These are phyloP conservation scores for Volvariella surrecta DNA, from an alignment of 1,284 basidiomycete species.

Conservation along the genomic window DNA sequence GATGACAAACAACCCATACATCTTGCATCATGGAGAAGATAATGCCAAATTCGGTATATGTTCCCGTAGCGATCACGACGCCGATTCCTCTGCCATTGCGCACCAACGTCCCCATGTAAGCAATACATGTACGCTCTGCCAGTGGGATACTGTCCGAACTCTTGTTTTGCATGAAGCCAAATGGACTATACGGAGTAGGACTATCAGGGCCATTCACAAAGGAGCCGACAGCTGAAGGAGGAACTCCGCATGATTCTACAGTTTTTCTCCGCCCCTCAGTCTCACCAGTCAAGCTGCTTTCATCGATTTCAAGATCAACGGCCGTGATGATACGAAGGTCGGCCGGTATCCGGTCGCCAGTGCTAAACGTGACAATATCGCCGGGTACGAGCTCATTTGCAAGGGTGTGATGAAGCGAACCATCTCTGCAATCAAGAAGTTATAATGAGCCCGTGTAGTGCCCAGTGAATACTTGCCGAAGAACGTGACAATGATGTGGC, in stretches of 20 bases:
- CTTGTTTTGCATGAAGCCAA: too few species aligned
- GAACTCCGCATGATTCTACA: constrained; percentile 36
- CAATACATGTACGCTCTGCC: constrained; percentile 85
- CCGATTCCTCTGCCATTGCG: constrained; percentile 86
- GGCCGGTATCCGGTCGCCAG: constrained; percentile 91
- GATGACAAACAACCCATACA: constrained; percentile 35
- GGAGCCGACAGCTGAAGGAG: constrained; percentile 16
- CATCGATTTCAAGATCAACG: constrained; percentile 88
- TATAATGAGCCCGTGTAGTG: constrained; percentile 6
- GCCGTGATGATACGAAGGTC: constrained; percentile 80
- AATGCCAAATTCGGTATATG: constrained; percentile 89
- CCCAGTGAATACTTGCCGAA: constrained; percentile 44
- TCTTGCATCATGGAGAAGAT: constrained; percentile 99
- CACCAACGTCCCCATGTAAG: constrained; percentile 97
- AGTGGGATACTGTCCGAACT: constrained; percentile 55
- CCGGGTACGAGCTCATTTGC: constrained; percentile 95
- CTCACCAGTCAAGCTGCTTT: constrained; percentile 93
- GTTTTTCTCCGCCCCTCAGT: constrained; percentile 76
- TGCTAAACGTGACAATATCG: constrained; percentile 85
- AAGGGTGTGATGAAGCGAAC: constrained; percentile 68
- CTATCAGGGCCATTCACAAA: constrained; percentile 9
- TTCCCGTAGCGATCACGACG: constrained; percentile 86
- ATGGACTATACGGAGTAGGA: too few species aligned
- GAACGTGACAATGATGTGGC: constrained; percentile 90
- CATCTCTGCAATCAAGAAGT: constrained; percentile 39